phyloP scores from a whole-genome alignment of 345 rosid genomes.

The Raphanus raphanistrum region DNA sequence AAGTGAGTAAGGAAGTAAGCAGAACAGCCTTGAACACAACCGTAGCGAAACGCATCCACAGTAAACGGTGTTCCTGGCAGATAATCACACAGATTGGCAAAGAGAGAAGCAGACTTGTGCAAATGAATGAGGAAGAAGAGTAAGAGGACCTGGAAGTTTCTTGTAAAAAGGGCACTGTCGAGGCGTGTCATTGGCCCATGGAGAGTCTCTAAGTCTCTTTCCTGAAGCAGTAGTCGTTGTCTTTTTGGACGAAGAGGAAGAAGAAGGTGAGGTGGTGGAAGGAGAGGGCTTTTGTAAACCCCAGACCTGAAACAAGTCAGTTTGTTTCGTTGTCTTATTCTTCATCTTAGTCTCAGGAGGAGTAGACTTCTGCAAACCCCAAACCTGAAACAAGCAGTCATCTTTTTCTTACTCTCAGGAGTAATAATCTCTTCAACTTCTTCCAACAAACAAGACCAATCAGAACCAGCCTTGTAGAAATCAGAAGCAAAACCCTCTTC shows the following conservation, averaged over 20 bases:
- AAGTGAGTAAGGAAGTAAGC: constrained; percentile 85
- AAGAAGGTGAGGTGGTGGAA: constrained; percentile 20
- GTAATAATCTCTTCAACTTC: constrained; percentile 12
- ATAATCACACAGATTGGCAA: constrained; percentile 4
- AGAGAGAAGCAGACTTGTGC: neutral
- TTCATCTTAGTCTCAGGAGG: constrained; percentile 37
- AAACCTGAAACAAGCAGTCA: constrained; percentile 53
- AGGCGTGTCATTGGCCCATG: constrained; percentile 28
- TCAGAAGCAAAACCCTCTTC: constrained; percentile 56
- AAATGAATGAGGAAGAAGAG: neutral
- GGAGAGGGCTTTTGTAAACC: constrained; percentile 50
- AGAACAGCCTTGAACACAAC: constrained; percentile 55
- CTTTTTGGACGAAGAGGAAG: constrained; percentile 3
- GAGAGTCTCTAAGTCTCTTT: constrained; percentile 26
- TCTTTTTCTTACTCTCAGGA: constrained; percentile 6
- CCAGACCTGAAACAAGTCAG: constrained; percentile 62
- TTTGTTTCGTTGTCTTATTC: constrained; percentile 48
- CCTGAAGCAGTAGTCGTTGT: neutral
- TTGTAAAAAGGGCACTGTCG: constrained; percentile 75
- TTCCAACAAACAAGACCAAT: constrained; percentile 56
- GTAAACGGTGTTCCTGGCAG: constrained; percentile 64
- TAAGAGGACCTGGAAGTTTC: constrained; percentile 59
- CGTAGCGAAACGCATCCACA: constrained; percentile 83
- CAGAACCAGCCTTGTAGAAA: constrained; percentile 62
- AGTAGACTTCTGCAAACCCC: constrained; percentile 52